Evolutionary conservation across 192 early-diverging fungal species (phyloP).

Genomic region (Backusella mclennaniae): DNA sequence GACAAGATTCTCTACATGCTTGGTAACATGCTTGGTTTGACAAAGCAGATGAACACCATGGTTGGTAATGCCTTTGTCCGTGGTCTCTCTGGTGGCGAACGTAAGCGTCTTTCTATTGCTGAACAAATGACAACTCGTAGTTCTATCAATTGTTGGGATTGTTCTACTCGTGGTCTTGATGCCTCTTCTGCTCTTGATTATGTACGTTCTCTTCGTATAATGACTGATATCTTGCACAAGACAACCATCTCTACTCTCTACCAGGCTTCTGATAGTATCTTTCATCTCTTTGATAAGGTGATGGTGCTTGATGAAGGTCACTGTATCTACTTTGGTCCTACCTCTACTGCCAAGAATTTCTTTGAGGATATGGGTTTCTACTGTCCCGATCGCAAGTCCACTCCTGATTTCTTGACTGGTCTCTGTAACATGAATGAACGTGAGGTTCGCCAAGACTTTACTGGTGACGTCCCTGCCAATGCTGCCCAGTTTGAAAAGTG

Average conservation of each 20-base stretch:
- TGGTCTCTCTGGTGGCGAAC: slow-evolving; percentile 75
- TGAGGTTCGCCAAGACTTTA: slow-evolving; percentile 47
- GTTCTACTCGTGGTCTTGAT: slow-evolving; percentile 72
- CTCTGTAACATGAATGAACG: slow-evolving; percentile 61
- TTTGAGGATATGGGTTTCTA: slow-evolving; percentile 62
- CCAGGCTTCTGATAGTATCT: slow-evolving; percentile 78
- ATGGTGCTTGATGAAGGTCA: slow-evolving; percentile 68
- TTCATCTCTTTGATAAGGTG: slow-evolving; percentile 68
- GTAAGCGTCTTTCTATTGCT: slow-evolving; percentile 75
- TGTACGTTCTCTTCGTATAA: slow-evolving; percentile 68
- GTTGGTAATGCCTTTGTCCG: slow-evolving; percentile 77
- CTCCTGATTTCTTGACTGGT: slow-evolving; percentile 72
- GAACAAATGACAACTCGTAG: slow-evolving; percentile 68
- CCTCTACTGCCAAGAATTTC: slow-evolving; percentile 53
- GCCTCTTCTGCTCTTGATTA: slow-evolving; percentile 81
- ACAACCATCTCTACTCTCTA: slow-evolving; percentile 55
- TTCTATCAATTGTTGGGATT: slow-evolving; percentile 59
- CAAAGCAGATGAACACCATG: slow-evolving; percentile 65
- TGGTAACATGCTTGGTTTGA: slow-evolving; percentile 52
- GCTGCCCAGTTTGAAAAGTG: slow-evolving; percentile 63
- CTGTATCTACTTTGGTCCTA: slow-evolving; percentile 70
- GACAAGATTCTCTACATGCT: slow-evolving; percentile 46
- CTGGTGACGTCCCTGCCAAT: slow-evolving; percentile 51
- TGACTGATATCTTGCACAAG: slow-evolving; percentile 66
- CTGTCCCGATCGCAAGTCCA: slow-evolving; percentile 64